A percentile compares a stretch with the other conserved stretches of the same genome.
These are phyloP conservation scores for Exophiala dermatitidis DNA, from an alignment of 2,329 filamentous ascomycete genomes.

Conservation along the genomic window DNA sequence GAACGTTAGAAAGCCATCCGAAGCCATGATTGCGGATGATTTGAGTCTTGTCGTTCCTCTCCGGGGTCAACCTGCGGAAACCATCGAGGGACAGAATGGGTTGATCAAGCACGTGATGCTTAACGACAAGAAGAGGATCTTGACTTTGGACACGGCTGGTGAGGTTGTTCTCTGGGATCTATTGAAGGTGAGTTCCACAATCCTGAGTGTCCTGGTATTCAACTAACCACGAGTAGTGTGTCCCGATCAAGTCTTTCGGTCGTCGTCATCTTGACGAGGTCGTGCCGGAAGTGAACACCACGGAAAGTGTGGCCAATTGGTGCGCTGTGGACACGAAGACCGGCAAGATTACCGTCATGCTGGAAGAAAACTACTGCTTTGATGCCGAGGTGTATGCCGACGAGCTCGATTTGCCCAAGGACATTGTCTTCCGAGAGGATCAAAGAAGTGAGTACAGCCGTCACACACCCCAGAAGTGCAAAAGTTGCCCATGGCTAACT, in stretches of 20 bases:
- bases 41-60: conserved; percentile 52
- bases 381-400: conserved; percentile 97
- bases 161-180: conserved; percentile 95
- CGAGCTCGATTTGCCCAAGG: conserved; percentile 66
- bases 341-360: conserved; percentile 77
- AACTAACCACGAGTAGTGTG: conserved; percentile 52
- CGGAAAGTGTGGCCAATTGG: conserved; percentile 88
- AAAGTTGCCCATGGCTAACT: too few relatives aligned
- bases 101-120: conserved; percentile 87
- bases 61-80: conserved; percentile 63
- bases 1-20: conserved; percentile 49
- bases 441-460: conserved; percentile 64
- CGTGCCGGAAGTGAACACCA: conserved; percentile 74
- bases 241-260: conserved; percentile 83
- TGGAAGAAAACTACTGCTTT: conserved; percentile 94
- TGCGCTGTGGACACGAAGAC: conserved; percentile 92
- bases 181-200: conserved; percentile 56
- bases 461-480: too few relatives aligned
- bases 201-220: background rate
- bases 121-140: conserved; percentile 79
- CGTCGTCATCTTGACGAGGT: conserved; percentile 93
- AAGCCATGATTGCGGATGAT: conserved; percentile 46
- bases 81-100: conserved; percentile 90
- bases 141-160: conserved; percentile 89
- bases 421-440: conserved; percentile 80